Evolutionary conservation across 1,139 yeast genomes (phyloP), one percentile per base, ranked within the genome.

Genomic region (Taiozyma sp.): DNA sequence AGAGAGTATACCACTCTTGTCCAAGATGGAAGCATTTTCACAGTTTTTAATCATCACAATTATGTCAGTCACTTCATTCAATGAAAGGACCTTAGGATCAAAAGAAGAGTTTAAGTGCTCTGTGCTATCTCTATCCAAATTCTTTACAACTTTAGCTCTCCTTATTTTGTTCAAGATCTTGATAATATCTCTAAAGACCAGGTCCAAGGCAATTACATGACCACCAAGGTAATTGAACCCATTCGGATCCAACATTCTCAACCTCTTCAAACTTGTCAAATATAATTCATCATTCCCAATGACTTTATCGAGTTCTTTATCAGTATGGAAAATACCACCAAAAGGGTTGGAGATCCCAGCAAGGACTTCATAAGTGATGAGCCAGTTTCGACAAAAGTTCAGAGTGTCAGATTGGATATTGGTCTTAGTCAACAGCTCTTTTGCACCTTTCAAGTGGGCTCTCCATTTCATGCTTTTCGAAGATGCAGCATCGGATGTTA

Each of bases 401-500:
- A 84, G 65, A 0, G 75, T 75, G 50, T 73, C 74, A 8, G 76
- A 66, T 32, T 68, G 69, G 1, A 66, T 57, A 4, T 62, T 57
- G 40, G 79, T 74, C 56, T 82, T 83, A 51, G 85, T 69, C 45
- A 83, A 68, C 24, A 87, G 68, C 57, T 84, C 89, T 55, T 85
- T 84, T 1, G 91, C 93, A 28, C 92, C 92, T 58, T 79, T 74
- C 48, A 87, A 69, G 70, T 87, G 93, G 0, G 91, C 85, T 56
- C 93, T 72, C 95, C 93, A 87, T 59, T 82, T 81, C 53, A 83
- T 84, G 48, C 71, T 69, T 64, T 80, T 80, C 0, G 81, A 72
- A 13, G 86, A 74, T 0, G 91, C 91, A 64, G 87, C 84, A 48
- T 85, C 87, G 51, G 88, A 77, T 0, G 92, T 85, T 43, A 87